Evolutionary conservation across 2,329 filamentous ascomycete species (phyloP).

Genomic region (Teratosphaeriaceae sp.): DNA sequence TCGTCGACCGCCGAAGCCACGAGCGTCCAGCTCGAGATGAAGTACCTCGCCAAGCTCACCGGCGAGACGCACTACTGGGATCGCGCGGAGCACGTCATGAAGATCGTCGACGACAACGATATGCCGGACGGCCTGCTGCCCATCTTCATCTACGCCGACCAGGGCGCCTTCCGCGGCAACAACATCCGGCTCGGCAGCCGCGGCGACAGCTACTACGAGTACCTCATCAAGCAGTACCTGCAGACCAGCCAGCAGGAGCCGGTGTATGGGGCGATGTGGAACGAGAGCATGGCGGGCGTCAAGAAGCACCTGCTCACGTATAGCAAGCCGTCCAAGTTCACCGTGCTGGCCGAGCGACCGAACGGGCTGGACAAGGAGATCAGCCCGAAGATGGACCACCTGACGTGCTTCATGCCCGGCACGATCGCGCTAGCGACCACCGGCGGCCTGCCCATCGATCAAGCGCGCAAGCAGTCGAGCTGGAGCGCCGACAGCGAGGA

Average conservation of each 20-base stretch:
- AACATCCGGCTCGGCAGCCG: conserved; percentile 91
- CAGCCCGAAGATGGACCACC: conserved; percentile 92
- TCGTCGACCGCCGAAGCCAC: conserved; percentile 93
- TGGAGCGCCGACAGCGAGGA: conserved; percentile 79
- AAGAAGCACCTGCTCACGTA: conserved; percentile 92
- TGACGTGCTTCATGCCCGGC: conserved; percentile 95
- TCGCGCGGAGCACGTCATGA: conserved; percentile 82
- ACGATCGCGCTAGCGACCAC: conserved; percentile 89
- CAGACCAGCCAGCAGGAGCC: conserved; percentile 84
- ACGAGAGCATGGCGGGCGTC: conserved; percentile 74
- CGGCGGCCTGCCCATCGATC: conserved; percentile 64
- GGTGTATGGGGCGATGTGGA: conserved; percentile 88
- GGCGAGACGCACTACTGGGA: conserved; percentile 93
- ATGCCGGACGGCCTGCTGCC: conserved; percentile 77
- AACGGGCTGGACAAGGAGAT: conserved; percentile 60
- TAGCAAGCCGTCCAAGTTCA: conserved; percentile 70
- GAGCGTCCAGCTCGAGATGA: conserved; percentile 90
- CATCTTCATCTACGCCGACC: conserved; percentile 79
- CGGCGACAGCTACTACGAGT: conserved; percentile 98
- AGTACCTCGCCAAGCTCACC: conserved; percentile 90
- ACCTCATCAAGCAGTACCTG: conserved; percentile 96
- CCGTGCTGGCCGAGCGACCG: conserved; percentile 83
- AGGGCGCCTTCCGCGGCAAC: conserved; percentile 69
- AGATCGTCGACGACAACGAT: conserved; percentile 78
- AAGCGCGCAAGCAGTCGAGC: conserved; percentile 61